Evolutionary conservation across 2,329 filamentous ascomycete genomes (phyloP), one percentile per base, ranked within the genome.

Genomic region (Cladosporium austrohemisphaericum): DNA sequence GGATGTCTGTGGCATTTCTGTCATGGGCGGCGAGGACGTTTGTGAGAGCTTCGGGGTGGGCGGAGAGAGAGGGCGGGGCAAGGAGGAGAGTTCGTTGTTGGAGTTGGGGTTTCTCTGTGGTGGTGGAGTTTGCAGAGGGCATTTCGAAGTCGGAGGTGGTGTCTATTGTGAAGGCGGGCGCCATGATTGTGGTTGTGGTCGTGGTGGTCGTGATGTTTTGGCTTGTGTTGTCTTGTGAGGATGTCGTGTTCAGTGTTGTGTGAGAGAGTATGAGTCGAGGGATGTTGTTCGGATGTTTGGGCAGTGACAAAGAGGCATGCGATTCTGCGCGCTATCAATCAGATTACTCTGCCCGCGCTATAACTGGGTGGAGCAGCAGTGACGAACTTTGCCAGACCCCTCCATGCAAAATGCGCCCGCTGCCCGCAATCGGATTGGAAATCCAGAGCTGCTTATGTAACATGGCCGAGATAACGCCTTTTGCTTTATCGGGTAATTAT

Each of bases 61-160:
- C 82, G 58, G 93, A 85, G 61, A 97, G 80, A 19, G 90, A 95
- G 10, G 93, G 91, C 46, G 93, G 92, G 25, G 92, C 90, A 54
- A 97, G 84, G 32, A 95, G 83, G 55, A 95, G 84, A 25, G 85
- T 92, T 68, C 84, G 81, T 31, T 41, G 38, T n/a, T 20, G 18
- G 11, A 14, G 35, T 8, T 38, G 14, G 7, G n/a, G 25, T 41
- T 19, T 22, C 8, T 18, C 18, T 53, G 68, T 60, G 48, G 53
- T 49, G 38, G 47, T 16, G 44, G 56, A 56, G 38, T 56, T 47
- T 41, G 54, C 41, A 18, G 51, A 11, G 55, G 58, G 53, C 57
- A 63, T 59, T 47, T 58, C 57, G 49, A 68, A 65, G 58, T 71
- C 68, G 54, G 65, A 61, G 46, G 62, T 61, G 52, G 60, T 65